phyloP scores from a whole-genome alignment of 2,329 filamentous ascomycete species.

The Cadophora sp. region DNA sequence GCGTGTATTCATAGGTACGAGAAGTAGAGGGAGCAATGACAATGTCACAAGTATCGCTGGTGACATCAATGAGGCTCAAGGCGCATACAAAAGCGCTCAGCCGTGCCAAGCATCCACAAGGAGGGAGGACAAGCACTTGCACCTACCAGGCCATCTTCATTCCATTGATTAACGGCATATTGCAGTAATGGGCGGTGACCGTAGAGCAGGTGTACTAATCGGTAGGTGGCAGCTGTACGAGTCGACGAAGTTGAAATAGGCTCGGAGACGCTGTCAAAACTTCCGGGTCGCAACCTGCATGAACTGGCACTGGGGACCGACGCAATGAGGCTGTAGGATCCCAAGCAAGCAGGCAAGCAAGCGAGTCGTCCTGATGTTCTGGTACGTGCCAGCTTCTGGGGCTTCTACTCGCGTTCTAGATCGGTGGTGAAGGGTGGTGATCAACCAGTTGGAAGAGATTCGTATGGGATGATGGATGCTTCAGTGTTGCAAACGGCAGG shows the following conservation, averaged over 20 bases:
- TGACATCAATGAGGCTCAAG: slow-evolving; percentile 29
- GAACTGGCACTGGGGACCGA: slow-evolving; percentile 22
- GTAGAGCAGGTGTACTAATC: slow-evolving; percentile 23
- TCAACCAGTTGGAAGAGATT: slow-evolving; percentile 28
- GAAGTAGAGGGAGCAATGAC: background rate
- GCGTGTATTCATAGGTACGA: slow-evolving; percentile 20
- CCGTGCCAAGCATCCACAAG: slow-evolving; percentile 23
- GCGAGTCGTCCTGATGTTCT: slow-evolving; percentile 7
- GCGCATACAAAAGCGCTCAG: slow-evolving; percentile 10
- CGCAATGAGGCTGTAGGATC: slow-evolving; percentile 23
- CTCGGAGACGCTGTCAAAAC: slow-evolving; percentile 33
- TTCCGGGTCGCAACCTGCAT: slow-evolving; percentile 29
- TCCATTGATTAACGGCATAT: slow-evolving; percentile 73
- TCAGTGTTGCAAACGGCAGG: slow-evolving; percentile 23
- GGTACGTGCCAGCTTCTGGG: slow-evolving; percentile 23
- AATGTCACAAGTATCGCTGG: background rate
- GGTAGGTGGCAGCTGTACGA: slow-evolving; percentile 31
- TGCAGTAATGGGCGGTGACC: slow-evolving; percentile 33
- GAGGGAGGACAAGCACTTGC: slow-evolving; percentile 47
- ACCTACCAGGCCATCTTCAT: slow-evolving; percentile 77
- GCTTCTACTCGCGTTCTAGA: slow-evolving; percentile 29
- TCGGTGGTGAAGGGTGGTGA: slow-evolving; percentile 24
- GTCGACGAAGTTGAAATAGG: slow-evolving; percentile 34
- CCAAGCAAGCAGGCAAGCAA: slow-evolving; percentile 2
- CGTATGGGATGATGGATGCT: slow-evolving; percentile 22